phyloP scores from a whole-genome alignment of 192 early-diverging fungal species.

The Mortierella hygrophila region DNA sequence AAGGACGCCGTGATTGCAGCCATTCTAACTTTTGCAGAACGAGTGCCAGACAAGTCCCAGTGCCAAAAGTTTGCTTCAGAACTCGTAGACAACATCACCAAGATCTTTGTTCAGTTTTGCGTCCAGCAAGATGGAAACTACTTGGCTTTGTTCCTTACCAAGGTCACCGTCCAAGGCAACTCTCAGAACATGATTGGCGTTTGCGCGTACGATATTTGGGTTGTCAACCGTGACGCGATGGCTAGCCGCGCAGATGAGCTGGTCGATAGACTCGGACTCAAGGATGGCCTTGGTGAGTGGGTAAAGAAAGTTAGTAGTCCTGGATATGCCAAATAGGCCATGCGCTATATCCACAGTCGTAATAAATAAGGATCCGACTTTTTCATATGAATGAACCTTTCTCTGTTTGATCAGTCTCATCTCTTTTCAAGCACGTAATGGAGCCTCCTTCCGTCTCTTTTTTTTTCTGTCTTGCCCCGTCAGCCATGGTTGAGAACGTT shows the following conservation, averaged over 20 bases:
- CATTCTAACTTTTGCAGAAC: background rate
- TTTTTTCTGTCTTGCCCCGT: background rate
- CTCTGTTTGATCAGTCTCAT: background rate
- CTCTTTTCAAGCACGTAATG: background rate
- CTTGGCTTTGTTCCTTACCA: slow-evolving; percentile 15
- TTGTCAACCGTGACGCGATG: slow-evolving; percentile 6
- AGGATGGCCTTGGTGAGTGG: slow-evolving; percentile 5
- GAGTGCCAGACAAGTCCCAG: slow-evolving; percentile 12
- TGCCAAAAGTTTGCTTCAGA: background rate
- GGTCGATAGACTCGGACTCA: background rate
- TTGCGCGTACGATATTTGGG: slow-evolving; percentile 11
- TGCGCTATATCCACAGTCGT: too few species aligned
- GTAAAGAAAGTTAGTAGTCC: background rate
- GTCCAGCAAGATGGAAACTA: slow-evolving; percentile 9
- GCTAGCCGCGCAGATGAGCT: slow-evolving; percentile 6
- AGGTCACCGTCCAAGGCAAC: background rate
- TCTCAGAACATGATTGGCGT: slow-evolving; percentile 2
- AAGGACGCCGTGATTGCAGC: background rate
- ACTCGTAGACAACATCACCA: background rate
- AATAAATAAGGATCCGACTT: too few species aligned
- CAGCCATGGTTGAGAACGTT: background rate
- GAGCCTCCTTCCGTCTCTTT: background rate
- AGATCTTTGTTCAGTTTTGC: background rate
- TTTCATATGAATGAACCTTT: too few species aligned
- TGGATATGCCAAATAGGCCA: background rate